These are phyloP conservation scores for Mycena chlorophos DNA, from an alignment of 768 basidiomycete genomes.

Conservation along the genomic window DNA sequence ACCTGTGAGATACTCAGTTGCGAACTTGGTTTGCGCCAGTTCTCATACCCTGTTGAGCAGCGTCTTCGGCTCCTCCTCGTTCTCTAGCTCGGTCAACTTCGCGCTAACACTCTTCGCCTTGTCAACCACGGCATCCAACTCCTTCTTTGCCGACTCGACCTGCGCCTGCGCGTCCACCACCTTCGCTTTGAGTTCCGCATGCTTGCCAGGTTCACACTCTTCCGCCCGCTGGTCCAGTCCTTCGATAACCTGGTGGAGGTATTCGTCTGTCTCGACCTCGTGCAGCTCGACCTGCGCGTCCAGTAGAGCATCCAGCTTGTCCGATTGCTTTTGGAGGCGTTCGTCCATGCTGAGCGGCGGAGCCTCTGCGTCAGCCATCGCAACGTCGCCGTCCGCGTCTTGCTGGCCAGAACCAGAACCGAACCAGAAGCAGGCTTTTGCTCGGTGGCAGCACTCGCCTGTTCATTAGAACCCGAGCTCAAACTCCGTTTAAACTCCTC, in stretches of 20 bases:
- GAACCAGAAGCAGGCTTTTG: too few species aligned
- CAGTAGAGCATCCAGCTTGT: neutral
- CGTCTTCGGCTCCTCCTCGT: neutral
- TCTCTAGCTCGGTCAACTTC: neutral
- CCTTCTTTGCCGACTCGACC: neutral
- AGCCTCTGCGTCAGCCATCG: neutral
- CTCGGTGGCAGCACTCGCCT: too few species aligned
- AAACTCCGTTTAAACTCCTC: conserved; percentile 2
- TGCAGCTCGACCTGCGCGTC: neutral
- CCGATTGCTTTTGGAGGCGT: neutral
- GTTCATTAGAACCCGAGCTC: too few species aligned
- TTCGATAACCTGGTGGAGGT: neutral
- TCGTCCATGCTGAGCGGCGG: neutral
- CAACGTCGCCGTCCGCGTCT: conserved; percentile 7
- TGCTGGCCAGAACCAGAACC: neutral
- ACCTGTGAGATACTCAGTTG: too few species aligned
- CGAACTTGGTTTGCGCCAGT: too few species aligned
- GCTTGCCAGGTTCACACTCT: neutral
- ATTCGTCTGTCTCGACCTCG: neutral
- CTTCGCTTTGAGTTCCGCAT: neutral
- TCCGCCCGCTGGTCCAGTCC: neutral
- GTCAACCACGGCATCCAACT: neutral
- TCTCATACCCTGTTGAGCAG: neutral
- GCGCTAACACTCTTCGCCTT: too few species aligned
- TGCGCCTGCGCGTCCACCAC: neutral